These are phyloP conservation scores for Tolypocladium paradoxum DNA, from an alignment of 2,329 filamentous ascomycete species.

Conservation along the genomic window DNA sequence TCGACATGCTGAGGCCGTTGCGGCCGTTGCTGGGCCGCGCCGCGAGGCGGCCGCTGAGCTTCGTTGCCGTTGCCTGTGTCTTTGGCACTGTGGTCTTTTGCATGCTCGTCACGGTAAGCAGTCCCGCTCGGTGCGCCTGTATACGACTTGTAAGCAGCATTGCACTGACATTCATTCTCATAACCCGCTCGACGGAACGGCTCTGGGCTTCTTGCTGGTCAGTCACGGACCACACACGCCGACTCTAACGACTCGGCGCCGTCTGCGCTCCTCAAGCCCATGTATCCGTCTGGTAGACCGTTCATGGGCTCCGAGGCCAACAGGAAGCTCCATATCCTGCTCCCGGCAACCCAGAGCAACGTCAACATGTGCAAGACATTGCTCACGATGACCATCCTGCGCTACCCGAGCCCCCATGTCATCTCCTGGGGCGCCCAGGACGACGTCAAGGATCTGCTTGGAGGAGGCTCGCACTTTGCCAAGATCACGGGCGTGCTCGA, in stretches of 20 bases:
- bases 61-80: slow-evolving; percentile 2
- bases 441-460: slow-evolving; percentile 6
- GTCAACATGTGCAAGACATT: slow-evolving; percentile 20
- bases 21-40: neutral
- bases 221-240: neutral
- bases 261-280: neutral
- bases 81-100: slow-evolving; percentile 5
- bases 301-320: neutral
- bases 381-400: slow-evolving; percentile 15
- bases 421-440: slow-evolving; percentile 15
- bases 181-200: neutral
- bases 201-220: neutral
- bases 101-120: slow-evolving; percentile 4
- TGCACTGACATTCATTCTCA: neutral
- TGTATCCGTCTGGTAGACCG: neutral
- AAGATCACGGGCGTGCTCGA: slow-evolving; percentile 16
- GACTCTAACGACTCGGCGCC: neutral
- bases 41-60: neutral
- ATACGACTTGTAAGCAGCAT: neutral
- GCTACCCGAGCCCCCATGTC: slow-evolving; percentile 17
- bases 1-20: neutral
- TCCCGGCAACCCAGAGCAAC: slow-evolving; percentile 13
- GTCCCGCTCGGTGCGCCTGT: neutral
- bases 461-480: slow-evolving; percentile 17
- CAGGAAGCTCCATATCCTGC: slow-evolving; percentile 13